Conservation (phyloP, 2,329 filamentous ascomycete species). For the Calonectria montana region DNA sequence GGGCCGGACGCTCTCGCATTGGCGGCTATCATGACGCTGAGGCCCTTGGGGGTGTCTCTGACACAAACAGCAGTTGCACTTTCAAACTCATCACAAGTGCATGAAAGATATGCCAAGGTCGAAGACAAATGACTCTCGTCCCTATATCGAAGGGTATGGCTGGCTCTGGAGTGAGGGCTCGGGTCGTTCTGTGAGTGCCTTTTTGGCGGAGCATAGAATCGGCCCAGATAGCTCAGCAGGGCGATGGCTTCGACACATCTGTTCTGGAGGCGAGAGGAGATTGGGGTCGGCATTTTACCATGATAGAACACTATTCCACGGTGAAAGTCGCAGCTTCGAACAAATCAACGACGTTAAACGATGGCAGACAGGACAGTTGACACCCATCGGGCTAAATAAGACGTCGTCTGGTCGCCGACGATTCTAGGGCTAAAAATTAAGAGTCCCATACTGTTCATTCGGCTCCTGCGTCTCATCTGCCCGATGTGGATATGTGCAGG, state of each 20-base stretch:
- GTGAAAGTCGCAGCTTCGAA: too few species aligned
- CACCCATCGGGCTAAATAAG: neutral
- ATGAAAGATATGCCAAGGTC: constrained; percentile 35
- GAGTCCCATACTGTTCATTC: neutral
- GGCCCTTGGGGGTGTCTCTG: constrained; percentile 11
- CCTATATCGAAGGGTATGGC: constrained; percentile 13
- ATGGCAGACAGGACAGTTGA: neutral
- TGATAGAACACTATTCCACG: neutral
- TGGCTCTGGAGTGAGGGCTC: neutral
- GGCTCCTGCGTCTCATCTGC: neutral
- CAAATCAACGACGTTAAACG: neutral
- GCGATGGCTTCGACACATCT: constrained; percentile 29
- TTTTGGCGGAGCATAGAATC: constrained; percentile 7
- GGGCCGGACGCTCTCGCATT: constrained; percentile 22
- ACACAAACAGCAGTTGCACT: constrained; percentile 35
- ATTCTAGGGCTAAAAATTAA: neutral
- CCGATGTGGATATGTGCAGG: neutral
- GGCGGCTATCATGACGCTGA: constrained; percentile 34
- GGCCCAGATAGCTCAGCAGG: constrained; percentile 27
- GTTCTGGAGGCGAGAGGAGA: neutral
- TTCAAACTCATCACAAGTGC: constrained; percentile 18
- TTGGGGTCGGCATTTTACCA: neutral
- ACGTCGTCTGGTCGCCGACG: neutral
- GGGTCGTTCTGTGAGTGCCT: neutral
- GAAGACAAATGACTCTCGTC: constrained; percentile 31